phyloP scores from a whole-genome alignment of 1,139 yeast genomes.

The Pichia norvegensis region DNA sequence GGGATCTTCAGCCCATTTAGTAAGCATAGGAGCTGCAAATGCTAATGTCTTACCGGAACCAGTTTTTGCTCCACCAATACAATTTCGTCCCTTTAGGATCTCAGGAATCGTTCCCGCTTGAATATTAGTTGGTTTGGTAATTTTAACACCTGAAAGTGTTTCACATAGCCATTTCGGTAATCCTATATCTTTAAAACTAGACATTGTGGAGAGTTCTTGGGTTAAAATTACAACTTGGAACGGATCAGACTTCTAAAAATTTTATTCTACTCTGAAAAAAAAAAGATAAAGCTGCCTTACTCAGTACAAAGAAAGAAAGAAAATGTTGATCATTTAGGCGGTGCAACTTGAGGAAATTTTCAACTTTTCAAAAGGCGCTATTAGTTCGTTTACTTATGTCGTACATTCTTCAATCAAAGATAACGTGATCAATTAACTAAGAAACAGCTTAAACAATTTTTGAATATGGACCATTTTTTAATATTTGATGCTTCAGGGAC shows the following conservation, averaged over 20 bases:
- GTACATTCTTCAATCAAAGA: too few species aligned
- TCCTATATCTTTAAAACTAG: conserved; percentile 55
- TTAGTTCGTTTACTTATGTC: too few species aligned
- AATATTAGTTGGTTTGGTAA: conserved; percentile 74
- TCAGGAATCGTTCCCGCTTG: conserved; percentile 86
- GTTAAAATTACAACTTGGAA: too few species aligned
- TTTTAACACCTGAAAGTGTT: conserved; percentile 73
- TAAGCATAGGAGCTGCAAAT: conserved; percentile 92
- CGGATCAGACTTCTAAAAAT: too few species aligned
- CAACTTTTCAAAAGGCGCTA: too few species aligned
- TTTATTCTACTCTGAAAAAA: too few species aligned
- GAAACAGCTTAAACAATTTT: not conserved
- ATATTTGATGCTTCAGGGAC: conserved; percentile 52
- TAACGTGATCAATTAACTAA: too few species aligned
- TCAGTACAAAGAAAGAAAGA: too few species aligned
- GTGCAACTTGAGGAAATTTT: too few species aligned
- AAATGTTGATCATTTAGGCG: too few species aligned
- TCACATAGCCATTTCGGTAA: conserved; percentile 83
- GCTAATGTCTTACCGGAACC: conserved; percentile 98
- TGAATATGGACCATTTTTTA: conserved; percentile 44
- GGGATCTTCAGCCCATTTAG: conserved; percentile 93
- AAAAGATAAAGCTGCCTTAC: too few species aligned
- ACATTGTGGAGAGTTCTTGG: too few species aligned
- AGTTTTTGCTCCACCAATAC: conserved; percentile 97
- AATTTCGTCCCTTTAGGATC: conserved; percentile 73